These are phyloP conservation scores for Esteya vermicola DNA, from an alignment of 2,329 filamentous ascomycete species.

Conservation along the genomic window DNA sequence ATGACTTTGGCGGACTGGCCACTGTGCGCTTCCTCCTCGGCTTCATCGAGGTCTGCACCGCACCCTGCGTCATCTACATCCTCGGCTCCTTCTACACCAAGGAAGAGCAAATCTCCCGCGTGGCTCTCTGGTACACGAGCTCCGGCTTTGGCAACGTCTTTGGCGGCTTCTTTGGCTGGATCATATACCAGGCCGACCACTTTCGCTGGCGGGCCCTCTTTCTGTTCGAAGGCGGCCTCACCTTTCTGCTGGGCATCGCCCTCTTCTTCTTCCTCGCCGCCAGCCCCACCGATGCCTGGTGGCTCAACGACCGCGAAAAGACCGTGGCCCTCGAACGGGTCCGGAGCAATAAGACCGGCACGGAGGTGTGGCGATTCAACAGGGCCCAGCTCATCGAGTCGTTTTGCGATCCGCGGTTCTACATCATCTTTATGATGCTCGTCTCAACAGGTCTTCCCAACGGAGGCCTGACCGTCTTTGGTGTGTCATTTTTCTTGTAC, in stretches of 20 bases:
- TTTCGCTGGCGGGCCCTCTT: not conserved
- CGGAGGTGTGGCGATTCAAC: constrained; percentile 41
- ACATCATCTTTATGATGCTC: constrained; percentile 42
- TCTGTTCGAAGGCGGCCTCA: constrained; percentile 28
- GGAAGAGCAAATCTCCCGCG: constrained; percentile 44
- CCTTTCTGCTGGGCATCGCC: constrained; percentile 42
- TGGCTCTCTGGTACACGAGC: constrained; percentile 44
- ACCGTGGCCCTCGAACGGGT: constrained; percentile 39
- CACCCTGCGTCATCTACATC: constrained; percentile 42
- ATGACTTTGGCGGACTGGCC: constrained; percentile 40
- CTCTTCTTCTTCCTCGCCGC: constrained; percentile 43
- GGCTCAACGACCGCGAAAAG: constrained; percentile 33
- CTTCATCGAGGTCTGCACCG: constrained; percentile 42
- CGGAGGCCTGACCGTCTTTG: not conserved
- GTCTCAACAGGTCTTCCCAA: constrained; percentile 19
- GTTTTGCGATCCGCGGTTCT: constrained; percentile 28
- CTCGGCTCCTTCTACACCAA: constrained; percentile 52
- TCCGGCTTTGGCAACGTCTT: constrained; percentile 45
- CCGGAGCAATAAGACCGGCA: constrained; percentile 40
- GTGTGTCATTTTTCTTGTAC: constrained; percentile 19
- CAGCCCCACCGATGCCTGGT: constrained; percentile 38
- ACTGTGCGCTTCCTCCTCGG: constrained; percentile 44
- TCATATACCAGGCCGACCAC: not conserved
- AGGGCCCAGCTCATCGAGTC: constrained; percentile 39
- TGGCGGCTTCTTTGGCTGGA: constrained; percentile 24